These are phyloP conservation scores for Lodderomyces parapsilosis DNA, from an alignment of 1,139 yeast genomes.

Conservation along the genomic window DNA sequence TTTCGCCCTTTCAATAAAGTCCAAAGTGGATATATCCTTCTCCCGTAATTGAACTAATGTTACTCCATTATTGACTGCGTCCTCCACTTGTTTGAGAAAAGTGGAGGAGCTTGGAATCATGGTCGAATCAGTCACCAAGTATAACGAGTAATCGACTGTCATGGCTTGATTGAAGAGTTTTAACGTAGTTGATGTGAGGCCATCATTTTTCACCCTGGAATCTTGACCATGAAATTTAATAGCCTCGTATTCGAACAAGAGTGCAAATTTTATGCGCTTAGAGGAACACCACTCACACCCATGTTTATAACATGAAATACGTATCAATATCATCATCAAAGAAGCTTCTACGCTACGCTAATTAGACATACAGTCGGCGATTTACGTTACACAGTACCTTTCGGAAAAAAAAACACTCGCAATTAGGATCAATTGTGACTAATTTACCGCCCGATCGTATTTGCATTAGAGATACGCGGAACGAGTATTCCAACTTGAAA, in stretches of 20 bases:
- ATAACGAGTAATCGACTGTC: slow-evolving; percentile 19
- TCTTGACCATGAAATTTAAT: too few species aligned
- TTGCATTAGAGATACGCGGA: background rate
- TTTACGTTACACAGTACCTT: too few species aligned
- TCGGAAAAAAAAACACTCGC: background rate
- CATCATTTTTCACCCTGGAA: background rate
- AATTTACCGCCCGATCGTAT: background rate
- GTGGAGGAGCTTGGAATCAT: slow-evolving; percentile 68
- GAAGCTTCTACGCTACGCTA: too few species aligned
- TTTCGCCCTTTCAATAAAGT: slow-evolving; percentile 62
- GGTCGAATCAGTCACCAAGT: slow-evolving; percentile 79
- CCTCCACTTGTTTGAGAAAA: slow-evolving; percentile 58
- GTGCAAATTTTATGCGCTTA: slow-evolving; percentile 7
- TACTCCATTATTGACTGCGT: slow-evolving; percentile 68
- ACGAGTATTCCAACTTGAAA: background rate
- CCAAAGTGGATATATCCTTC: slow-evolving; percentile 67
- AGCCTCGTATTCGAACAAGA: background rate
- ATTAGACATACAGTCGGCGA: too few species aligned
- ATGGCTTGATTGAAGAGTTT: background rate
- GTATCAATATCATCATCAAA: too few species aligned
- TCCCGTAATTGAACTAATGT: slow-evolving; percentile 85
- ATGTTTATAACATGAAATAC: too few species aligned
- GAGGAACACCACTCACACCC: too few species aligned
- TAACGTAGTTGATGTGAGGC: background rate
- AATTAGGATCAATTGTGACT: background rate